Base-by-base conservation (phyloP, 2,329 filamentous ascomycete species). In the Tolypocladium endophyticum region DNA sequence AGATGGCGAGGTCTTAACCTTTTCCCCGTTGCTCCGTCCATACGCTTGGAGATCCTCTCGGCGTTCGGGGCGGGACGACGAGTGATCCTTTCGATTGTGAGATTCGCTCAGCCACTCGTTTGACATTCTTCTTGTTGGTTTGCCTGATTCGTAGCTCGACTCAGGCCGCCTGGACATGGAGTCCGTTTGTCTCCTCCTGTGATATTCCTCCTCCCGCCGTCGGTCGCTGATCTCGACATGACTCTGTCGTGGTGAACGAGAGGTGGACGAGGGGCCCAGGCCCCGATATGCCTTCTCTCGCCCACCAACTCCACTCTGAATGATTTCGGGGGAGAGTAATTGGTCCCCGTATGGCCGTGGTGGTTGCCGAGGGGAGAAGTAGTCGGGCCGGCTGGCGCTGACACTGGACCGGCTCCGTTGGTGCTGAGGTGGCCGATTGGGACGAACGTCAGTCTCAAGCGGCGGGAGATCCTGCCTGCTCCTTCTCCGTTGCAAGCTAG, bases 251-350 rank as follows among this genome's bases (percentile, higher is more conserved):
- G 69, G 69, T n/a, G 69, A 67, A 39, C 64, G 69, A 57, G 79
- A 79, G 0, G 69, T 67, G 56, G 56, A 59, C 16, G 60, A 56
- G 14, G 57, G 54, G 4, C 60, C 55, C 43, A 39, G 66, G n/a
- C 62, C 66, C 61, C 74, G 72, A 57, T 79, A 79, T 0, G 69
- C 65, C 58, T 76, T 74, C 45, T 81, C 78, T 2, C 79, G 74
- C 5, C 77, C 73, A 4, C 71, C 71, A 14, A 73, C 68, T 0
- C 73, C 70, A 39, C 74, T 73, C 56, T 75, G 78, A 35, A 75
- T 74, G 2, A 77, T 67, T 3, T 77, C 70, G 0, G 79, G 78
- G 0, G 77, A 76, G 7, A 79, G 63, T 33, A 73, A 68, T 0
- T 68, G 69, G 50, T 77, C 73, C 6, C 71, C 70, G 7, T 65